Percentiles rank a stretch among this genome's conserved stretches.
These are phyloP conservation scores for Capillidium rhysosporum DNA, from an alignment of 371 early-diverging fungal genomes.

Conservation along the genomic window DNA sequence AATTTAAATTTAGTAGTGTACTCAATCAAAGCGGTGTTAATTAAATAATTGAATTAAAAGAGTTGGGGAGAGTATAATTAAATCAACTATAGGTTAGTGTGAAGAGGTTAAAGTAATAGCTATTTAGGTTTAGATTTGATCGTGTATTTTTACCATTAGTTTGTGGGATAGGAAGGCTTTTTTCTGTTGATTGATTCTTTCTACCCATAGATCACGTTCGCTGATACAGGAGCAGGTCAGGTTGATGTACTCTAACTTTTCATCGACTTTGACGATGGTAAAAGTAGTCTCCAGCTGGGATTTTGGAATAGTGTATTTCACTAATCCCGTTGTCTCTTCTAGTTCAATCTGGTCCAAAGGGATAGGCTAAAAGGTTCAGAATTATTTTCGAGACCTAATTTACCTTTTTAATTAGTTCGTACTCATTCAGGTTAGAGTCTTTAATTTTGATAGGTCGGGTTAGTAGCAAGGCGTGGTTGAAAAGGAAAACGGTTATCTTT, in stretches of 20 bases:
- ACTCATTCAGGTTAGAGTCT: neutral
- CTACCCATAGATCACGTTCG: neutral
- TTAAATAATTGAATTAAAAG: too few species aligned
- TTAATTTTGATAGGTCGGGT: neutral
- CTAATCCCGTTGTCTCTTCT: neutral
- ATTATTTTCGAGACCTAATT: neutral
- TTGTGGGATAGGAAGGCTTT: neutral
- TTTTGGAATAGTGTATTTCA: neutral
- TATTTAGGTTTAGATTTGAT: too few species aligned
- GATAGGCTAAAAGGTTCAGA: neutral
- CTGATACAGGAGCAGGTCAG: neutral
- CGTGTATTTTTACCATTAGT: neutral
- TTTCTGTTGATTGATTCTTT: neutral
- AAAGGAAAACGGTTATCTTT: neutral
- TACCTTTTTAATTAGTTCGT: constrained; percentile 3
- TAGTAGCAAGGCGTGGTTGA: neutral
- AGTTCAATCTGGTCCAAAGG: neutral
- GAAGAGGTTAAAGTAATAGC: too few species aligned
- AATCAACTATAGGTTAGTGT: too few species aligned
- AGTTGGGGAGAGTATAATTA: too few species aligned
- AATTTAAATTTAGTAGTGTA: too few species aligned
- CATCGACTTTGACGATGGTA: neutral
- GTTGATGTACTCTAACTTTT: neutral
- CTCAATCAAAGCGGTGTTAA: too few species aligned
- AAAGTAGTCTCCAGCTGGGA: neutral